A percentile compares a stretch with the other conserved stretches of the same genome.
Conservation (phyloP, 192 early-diverging fungal genomes). For the Tieghemiomyces parasiticus region DNA sequence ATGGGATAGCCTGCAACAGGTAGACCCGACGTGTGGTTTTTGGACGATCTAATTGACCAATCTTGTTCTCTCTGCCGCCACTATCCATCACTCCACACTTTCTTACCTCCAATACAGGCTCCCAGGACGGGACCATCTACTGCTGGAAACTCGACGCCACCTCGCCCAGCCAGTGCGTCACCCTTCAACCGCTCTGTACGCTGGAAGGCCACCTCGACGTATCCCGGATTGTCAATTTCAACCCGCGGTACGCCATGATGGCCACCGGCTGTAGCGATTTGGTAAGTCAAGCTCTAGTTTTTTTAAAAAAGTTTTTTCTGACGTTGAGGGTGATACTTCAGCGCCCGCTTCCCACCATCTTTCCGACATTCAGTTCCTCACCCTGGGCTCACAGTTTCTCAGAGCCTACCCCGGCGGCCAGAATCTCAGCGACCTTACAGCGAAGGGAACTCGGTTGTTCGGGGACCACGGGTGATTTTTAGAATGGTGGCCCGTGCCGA, state of each 20-base stretch:
- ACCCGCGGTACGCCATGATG: slow-evolving; percentile 63
- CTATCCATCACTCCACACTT: too few species aligned
- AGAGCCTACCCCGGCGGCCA: background rate
- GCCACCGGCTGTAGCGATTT: slow-evolving; percentile 45
- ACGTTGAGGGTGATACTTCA: background rate
- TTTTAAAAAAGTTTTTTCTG: background rate
- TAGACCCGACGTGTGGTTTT: too few species aligned
- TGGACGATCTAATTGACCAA: too few species aligned
- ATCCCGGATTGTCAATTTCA: slow-evolving; percentile 45
- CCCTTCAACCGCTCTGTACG: slow-evolving; percentile 20
- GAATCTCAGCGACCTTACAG: background rate
- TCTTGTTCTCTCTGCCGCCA: too few species aligned
- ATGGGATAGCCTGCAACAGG: too few species aligned
- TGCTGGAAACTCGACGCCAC: slow-evolving; percentile 9
- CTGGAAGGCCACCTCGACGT: slow-evolving; percentile 33
- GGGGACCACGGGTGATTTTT: too few species aligned
- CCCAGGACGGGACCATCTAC: slow-evolving; percentile 9
- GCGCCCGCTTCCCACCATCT: background rate
- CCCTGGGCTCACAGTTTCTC: background rate
- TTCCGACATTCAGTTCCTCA: background rate
- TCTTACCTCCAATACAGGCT: too few species aligned
- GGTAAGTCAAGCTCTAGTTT: slow-evolving; percentile 29
- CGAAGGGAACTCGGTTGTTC: too few species aligned
- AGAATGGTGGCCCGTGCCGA: too few species aligned
- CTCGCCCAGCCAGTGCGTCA: background rate